Evolutionary conservation across 176 grass and related monocot genomes (phyloP), one percentile per base, ranked within the genome.

Genomic region (Aegilops bicornis): DNA sequence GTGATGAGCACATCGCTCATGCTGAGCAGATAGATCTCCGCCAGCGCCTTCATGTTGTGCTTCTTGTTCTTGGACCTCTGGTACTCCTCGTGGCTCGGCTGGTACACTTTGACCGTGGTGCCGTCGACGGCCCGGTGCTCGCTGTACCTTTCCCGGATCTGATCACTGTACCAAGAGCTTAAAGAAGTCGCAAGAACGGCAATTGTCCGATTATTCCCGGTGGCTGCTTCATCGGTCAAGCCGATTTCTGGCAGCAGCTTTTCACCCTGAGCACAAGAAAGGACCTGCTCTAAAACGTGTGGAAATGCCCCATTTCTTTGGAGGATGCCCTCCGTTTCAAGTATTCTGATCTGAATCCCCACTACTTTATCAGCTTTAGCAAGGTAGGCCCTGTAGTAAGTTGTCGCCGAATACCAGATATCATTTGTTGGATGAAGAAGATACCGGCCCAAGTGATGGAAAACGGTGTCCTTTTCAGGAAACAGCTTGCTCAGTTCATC

Each of bases 1-100:
- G 95, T 98, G 47, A 95, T 83, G 24, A 98, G 86, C 42, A 64
- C 78, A 10, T 98, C 93, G 13, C 65, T 83, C 61, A 95, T 93
- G 88, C 93, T 98, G 80, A 98, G 48, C 24, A 98, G 87, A 47
- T 88, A 91, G 82, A 98, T 98, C 89, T 98, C 93, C 1, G 87
- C 89, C 36, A 98, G 61, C 17, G 93, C 96, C 84, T 94, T 95
- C 79, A 85, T 84, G 83, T 98, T 93, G 81, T 98, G 96, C 58
- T 62, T 68, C 76, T 50, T 87, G 63, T 94, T 78, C 84, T 39
- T 84, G 19, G 86, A 89, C 30, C 32, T 89, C 83, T 98, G 91
- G 62, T 84, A 73, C 77, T 70, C 89, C 73, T 97, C 92, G 23
- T 91, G 87, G 78, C 93, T 92, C 3, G 94, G 94, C 33, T 93